A percentile compares a stretch with the other conserved stretches of the same genome.
phyloP scores from a whole-genome alignment of 2,329 filamentous ascomycete species.

The Cladosporium sp. region DNA sequence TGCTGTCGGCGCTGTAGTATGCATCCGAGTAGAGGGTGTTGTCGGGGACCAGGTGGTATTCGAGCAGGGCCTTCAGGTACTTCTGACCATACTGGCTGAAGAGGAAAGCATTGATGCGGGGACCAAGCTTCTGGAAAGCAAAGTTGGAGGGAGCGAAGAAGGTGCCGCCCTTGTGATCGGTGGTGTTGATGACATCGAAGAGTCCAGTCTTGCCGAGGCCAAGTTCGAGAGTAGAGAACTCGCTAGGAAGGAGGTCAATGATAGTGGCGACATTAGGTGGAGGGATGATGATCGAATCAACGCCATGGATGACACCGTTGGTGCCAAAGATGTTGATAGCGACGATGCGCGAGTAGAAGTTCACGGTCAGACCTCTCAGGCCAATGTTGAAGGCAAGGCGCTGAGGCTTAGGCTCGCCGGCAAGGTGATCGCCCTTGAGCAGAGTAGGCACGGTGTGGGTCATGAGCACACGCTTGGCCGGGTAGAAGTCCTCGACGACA shows the following conservation, averaged over 20 bases:
- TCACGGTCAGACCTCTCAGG: conserved; percentile 63
- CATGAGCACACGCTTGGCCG: conserved; percentile 60
- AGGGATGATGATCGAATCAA: conserved; percentile 72
- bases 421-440: conserved; percentile 56
- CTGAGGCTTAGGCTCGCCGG: conserved; percentile 58
- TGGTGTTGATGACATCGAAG: conserved; percentile 53
- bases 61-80: conserved; percentile 71
- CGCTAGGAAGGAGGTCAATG: conserved; percentile 60
- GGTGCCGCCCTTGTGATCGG: conserved; percentile 61
- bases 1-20: conserved; percentile 54
- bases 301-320: conserved; percentile 77
- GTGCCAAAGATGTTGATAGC: conserved; percentile 66
- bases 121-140: conserved; percentile 74
- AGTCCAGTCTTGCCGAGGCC: conserved; percentile 73
- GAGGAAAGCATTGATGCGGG: conserved; percentile 73
- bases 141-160: conserved; percentile 76
- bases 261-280: conserved; percentile 64
- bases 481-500: conserved; percentile 63
- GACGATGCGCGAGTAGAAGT: conserved; percentile 71
- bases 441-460: conserved; percentile 72
- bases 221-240: conserved; percentile 75
- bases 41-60: conserved; percentile 73
- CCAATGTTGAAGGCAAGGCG: conserved; percentile 66
- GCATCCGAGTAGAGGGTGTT: conserved; percentile 80
- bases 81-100: conserved; percentile 71